Conservation (phyloP, 1,139 yeast species). For the Yamadazyma atmosphaerica region DNA sequence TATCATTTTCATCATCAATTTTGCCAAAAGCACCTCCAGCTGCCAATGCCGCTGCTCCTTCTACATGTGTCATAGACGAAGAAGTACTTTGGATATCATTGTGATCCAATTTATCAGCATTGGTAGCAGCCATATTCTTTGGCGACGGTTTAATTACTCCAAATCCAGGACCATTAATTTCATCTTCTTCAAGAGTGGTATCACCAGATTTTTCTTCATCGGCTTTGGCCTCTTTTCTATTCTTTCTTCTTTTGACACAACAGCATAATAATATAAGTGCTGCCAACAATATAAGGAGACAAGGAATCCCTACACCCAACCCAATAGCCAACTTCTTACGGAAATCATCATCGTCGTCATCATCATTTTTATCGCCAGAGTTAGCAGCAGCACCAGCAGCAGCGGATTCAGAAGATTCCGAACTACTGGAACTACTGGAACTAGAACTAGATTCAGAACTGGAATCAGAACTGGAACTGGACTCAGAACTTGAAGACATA, state of each 20-base stretch:
- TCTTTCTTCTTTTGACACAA: conserved; percentile 50
- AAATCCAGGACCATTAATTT: conserved; percentile 36
- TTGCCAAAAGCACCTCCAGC: neutral
- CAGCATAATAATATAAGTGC: conserved; percentile 57
- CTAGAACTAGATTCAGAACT: conserved; percentile 23
- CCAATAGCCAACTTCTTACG: conserved; percentile 63
- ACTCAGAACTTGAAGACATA: conserved; percentile 19
- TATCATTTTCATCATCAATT: conserved; percentile 8
- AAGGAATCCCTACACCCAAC: conserved; percentile 83
- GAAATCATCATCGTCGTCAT: conserved; percentile 5
- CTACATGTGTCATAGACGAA: conserved; percentile 30
- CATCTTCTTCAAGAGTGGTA: conserved; percentile 25
- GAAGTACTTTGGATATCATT: conserved; percentile 28
- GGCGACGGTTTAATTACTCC: conserved; percentile 29
- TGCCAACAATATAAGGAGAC: conserved; percentile 47
- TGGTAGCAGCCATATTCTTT: conserved; percentile 48
- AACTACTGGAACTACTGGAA: conserved; percentile 17
- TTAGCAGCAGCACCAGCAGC: conserved; percentile 18
- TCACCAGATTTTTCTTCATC: conserved; percentile 27
- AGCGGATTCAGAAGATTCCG: conserved; percentile 21
- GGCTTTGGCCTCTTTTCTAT: conserved; percentile 22
- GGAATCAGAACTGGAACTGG: conserved; percentile 23
- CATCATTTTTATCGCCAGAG: too few species aligned
- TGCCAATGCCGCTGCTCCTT: conserved; percentile 12
- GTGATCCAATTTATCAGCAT: conserved; percentile 53